Evolutionary conservation across 345 rosid genomes (phyloP).

Genomic region (Hypericum androsaemum): DNA sequence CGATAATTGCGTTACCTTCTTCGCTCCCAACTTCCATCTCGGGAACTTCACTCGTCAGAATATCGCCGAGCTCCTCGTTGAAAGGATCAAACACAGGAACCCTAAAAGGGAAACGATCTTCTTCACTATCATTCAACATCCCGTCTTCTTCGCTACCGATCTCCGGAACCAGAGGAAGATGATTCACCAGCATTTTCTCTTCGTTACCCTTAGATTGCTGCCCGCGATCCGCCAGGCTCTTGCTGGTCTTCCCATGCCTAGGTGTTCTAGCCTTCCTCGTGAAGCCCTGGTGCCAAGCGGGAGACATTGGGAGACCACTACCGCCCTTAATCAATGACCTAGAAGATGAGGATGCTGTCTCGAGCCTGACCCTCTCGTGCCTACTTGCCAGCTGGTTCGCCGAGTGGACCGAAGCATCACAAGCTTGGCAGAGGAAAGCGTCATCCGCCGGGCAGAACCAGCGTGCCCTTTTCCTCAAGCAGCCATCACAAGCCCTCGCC

Average conservation of each 20-base stretch:
- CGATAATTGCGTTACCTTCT: constrained; percentile 10
- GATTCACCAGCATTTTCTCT: constrained; percentile 4
- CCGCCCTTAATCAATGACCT: neutral
- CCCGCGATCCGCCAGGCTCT: neutral
- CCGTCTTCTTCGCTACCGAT: no score
- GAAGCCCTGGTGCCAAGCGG: constrained; percentile 50
- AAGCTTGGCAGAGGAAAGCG: constrained; percentile 62
- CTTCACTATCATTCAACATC: constrained; percentile 18
- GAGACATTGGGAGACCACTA: constrained; percentile 3
- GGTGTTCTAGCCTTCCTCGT: constrained; percentile 46
- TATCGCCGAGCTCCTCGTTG: constrained; percentile 14
- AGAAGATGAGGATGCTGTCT: constrained; percentile 16
- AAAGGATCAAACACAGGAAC: constrained; percentile 48
- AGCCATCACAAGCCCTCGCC: constrained; percentile 42
- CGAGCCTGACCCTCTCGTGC: constrained; percentile 47
- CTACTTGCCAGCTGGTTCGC: constrained; percentile 53
- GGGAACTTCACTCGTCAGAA: constrained; percentile 7
- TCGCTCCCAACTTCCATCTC: constrained; percentile 8
- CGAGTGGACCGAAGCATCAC: constrained; percentile 55
- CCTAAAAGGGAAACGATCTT: constrained; percentile 28
- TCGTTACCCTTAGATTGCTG: constrained; percentile 5
- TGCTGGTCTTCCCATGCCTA: constrained; percentile 16
- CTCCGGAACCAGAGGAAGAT: constrained; percentile 25
- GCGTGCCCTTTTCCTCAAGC: constrained; percentile 38
- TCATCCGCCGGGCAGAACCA: constrained; percentile 59